A percentile compares a stretch with the other conserved stretches of the same genome.
phyloP scores from a whole-genome alignment of 192 early-diverging fungal genomes.

The Radiomyces spectabilis region DNA sequence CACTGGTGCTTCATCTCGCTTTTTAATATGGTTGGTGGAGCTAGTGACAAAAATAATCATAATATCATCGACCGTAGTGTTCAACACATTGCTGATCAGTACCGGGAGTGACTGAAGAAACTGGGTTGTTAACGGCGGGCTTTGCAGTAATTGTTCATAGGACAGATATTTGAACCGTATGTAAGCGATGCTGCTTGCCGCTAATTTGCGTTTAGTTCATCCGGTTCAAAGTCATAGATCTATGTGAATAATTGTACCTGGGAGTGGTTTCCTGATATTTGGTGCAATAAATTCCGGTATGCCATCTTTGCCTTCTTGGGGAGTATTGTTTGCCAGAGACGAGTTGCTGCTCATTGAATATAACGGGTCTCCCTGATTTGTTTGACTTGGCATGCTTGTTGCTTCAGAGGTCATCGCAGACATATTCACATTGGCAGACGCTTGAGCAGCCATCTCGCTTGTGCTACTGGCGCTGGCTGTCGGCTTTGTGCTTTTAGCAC shows the following conservation, averaged over 20 bases:
- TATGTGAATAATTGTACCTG: neutral
- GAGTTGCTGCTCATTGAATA: no score
- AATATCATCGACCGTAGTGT: slow-evolving; percentile 9
- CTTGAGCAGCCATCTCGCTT: no score
- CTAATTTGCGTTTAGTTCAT: neutral
- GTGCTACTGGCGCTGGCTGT: no score
- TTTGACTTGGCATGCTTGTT: no score
- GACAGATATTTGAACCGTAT: slow-evolving; percentile 16
- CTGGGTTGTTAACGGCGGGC: slow-evolving; percentile 20
- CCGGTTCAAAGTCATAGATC: neutral
- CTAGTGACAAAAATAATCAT: slow-evolving; percentile 19
- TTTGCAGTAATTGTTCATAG: slow-evolving; percentile 20
- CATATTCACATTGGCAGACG: no score
- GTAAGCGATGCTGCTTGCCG: slow-evolving; percentile 4
- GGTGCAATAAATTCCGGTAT: slow-evolving; percentile 21
- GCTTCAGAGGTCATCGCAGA: no score
- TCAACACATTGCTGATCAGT: slow-evolving; percentile 4
- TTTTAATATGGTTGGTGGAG: neutral
- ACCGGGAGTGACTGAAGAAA: slow-evolving; percentile 18
- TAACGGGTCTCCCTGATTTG: no score
- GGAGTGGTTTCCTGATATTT: slow-evolving; percentile 13
- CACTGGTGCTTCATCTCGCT: neutral
- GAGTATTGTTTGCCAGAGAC: no score
- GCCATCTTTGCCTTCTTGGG: no score
- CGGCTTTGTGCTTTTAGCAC: no score